phyloP scores from a whole-genome alignment of 805 yeast genomes.

The Candida wancherniae region DNA sequence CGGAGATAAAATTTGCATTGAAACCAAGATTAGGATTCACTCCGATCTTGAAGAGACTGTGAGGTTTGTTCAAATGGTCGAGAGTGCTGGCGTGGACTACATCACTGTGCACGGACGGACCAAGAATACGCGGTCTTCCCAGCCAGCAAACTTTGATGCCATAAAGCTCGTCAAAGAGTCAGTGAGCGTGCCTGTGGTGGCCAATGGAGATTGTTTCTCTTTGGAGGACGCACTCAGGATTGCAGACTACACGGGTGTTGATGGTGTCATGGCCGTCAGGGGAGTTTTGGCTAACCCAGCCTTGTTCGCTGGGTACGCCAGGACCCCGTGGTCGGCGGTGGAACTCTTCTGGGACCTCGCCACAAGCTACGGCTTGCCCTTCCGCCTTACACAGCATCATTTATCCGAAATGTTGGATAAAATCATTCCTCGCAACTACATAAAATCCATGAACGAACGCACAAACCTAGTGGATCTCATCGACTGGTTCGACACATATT shows the following conservation, averaged over 20 bases:
- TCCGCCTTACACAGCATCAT: conserved; percentile 81
- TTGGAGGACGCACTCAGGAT: conserved; percentile 62
- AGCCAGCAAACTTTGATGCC: conserved; percentile 80
- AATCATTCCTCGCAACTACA: conserved; percentile 24
- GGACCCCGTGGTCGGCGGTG: conserved; percentile 87
- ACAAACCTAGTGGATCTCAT: conserved; percentile 57
- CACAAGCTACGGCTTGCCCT: conserved; percentile 79
- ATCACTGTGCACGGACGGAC: conserved; percentile 94
- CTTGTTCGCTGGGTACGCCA: conserved; percentile 65
- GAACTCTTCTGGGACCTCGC: conserved; percentile 80
- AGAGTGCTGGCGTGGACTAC: conserved; percentile 86
- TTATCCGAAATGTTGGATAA: conserved; percentile 79
- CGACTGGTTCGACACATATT: conserved; percentile 77
- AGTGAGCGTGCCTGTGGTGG: conserved; percentile 77
- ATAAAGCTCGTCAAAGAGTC: conserved; percentile 58
- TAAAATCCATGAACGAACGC: conserved; percentile 58
- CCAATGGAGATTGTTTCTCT: conserved; percentile 91
- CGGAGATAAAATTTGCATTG: conserved; percentile 70
- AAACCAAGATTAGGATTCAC: conserved; percentile 90
- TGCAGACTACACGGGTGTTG: conserved; percentile 63
- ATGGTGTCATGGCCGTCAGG: conserved; percentile 94
- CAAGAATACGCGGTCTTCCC: conserved; percentile 75
- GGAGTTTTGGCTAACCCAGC: conserved; percentile 87
- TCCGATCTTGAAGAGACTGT: conserved; percentile 67
- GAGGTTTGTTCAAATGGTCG: conserved; percentile 65